Evolutionary conservation across 1,284 basidiomycete species (phyloP).

Genomic region (Cryptococcus hybrid): DNA sequence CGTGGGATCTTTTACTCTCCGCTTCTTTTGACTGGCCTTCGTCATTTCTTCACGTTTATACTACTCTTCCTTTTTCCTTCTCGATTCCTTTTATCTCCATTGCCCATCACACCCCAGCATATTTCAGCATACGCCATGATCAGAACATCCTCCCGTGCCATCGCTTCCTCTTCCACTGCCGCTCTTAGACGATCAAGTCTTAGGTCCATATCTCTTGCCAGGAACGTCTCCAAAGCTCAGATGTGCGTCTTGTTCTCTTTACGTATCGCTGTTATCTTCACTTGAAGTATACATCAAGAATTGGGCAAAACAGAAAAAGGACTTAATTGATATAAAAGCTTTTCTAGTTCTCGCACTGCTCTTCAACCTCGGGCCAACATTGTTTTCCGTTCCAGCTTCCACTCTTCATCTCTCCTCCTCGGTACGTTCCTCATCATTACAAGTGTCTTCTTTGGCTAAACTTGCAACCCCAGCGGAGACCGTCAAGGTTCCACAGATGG

Average conservation of each 20-base stretch:
- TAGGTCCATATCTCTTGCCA: slow-evolving; percentile 10
- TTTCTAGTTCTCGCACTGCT: slow-evolving; percentile 7
- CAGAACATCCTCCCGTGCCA: slow-evolving; percentile 30
- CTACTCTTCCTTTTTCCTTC: neutral
- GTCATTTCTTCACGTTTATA: neutral
- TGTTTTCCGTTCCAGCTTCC: slow-evolving; percentile 23
- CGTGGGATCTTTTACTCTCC: too few relatives aligned
- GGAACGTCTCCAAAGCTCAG: slow-evolving; percentile 13
- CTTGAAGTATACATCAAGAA: neutral
- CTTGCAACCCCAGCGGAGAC: slow-evolving; percentile 61
- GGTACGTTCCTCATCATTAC: slow-evolving; percentile 20
- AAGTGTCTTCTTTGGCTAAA: neutral
- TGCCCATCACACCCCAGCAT: neutral
- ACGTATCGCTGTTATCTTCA: neutral
- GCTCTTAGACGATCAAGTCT: slow-evolving; percentile 12
- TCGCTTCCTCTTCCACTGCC: slow-evolving; percentile 21
- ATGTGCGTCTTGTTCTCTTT: slow-evolving; percentile 8
- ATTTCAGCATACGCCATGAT: slow-evolving; percentile 25
- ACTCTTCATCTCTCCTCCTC: slow-evolving; percentile 36
- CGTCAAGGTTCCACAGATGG: slow-evolving; percentile 96
- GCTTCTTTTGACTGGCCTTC: too few relatives aligned
- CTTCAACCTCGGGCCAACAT: slow-evolving; percentile 11
- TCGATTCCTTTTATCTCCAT: slow-evolving; percentile 2
- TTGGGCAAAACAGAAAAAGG: neutral
- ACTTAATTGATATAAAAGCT: neutral